These are phyloP conservation scores for Scytalidium lignicola DNA, from an alignment of 2,329 filamentous ascomycete genomes.

Conservation along the genomic window DNA sequence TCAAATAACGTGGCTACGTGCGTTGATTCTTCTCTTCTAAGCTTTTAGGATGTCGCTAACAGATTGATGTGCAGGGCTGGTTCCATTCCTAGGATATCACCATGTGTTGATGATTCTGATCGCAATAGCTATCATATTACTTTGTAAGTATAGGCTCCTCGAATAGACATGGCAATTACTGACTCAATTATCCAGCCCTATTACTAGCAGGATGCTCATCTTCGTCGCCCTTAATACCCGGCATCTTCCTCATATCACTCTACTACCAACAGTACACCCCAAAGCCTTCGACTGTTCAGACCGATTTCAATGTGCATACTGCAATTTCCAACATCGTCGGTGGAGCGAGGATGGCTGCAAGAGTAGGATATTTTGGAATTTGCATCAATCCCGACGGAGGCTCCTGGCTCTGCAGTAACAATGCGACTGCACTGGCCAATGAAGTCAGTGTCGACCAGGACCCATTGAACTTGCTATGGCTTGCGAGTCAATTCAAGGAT, in stretches of 20 bases:
- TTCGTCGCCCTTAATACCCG: slow-evolving; percentile 88
- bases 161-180: slow-evolving; percentile 7
- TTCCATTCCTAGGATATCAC: slow-evolving; percentile 68
- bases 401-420: slow-evolving; percentile 92
- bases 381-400: slow-evolving; percentile 90
- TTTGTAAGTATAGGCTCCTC: slow-evolving; percentile 62
- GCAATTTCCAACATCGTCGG: slow-evolving; percentile 90
- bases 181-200: slow-evolving; percentile 55
- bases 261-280: slow-evolving; percentile 85
- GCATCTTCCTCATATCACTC: slow-evolving; percentile 96
- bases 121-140: slow-evolving; percentile 84
- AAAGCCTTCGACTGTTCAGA: slow-evolving; percentile 77
- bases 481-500: slow-evolving; percentile 95
- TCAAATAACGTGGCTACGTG: slow-evolving; percentile 26
- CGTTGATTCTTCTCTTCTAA: slow-evolving; percentile 11
- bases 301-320: slow-evolving; percentile 79
- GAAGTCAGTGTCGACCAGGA: slow-evolving; percentile 88
- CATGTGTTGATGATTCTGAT: slow-evolving; percentile 98
- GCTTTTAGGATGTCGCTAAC: slow-evolving; percentile 5
- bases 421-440: slow-evolving; percentile 87
- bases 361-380: slow-evolving; percentile 97
- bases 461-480: slow-evolving; percentile 94
- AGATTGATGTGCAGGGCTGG: slow-evolving; percentile 43
- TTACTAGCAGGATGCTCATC: slow-evolving; percentile 94
- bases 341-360: slow-evolving; percentile 75